Evolutionary conservation across 306 rosid species (phyloP).

Genomic region (Elaeagnus macrophylla): DNA sequence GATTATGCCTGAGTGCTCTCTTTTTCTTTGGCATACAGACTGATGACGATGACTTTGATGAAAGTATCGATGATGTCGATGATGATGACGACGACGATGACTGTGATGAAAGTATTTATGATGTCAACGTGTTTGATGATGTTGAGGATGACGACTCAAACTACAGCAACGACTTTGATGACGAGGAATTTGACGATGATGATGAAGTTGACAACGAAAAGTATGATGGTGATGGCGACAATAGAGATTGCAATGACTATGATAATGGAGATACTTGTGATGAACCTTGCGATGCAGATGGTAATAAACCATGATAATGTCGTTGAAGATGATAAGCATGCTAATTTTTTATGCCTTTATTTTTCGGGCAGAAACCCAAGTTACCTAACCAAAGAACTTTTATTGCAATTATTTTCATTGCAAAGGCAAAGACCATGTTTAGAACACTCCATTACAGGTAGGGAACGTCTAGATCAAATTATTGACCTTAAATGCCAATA

Average conservation of each 20-base stretch:
- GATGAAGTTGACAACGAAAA: constrained; percentile 6
- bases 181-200: background rate
- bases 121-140: background rate
- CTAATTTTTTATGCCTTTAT: constrained; percentile 31
- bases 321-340: constrained; percentile 33
- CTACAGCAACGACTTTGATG: background rate
- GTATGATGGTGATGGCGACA: constrained; percentile 12
- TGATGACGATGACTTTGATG: background rate
- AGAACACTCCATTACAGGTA: constrained; percentile 30
- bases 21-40: constrained; percentile 24
- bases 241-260: background rate
- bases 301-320: constrained; percentile 35
- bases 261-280: constrained; percentile 23
- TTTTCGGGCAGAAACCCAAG: constrained; percentile 73
- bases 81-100: background rate
- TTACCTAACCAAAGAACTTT: constrained; percentile 53
- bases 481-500: constrained; percentile 37
- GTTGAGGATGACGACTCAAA: too few species aligned
- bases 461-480: constrained; percentile 44
- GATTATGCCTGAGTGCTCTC: constrained; percentile 38
- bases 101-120: background rate
- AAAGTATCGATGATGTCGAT: background rate
- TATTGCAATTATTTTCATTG: constrained; percentile 60
- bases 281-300: constrained; percentile 12
- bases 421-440: constrained; percentile 41